Percentiles rank a stretch among this genome's conserved stretches.
Evolutionary conservation across 495 filamentous ascomycete genomes (phyloP).

Genomic region (Cercophora samala): DNA sequence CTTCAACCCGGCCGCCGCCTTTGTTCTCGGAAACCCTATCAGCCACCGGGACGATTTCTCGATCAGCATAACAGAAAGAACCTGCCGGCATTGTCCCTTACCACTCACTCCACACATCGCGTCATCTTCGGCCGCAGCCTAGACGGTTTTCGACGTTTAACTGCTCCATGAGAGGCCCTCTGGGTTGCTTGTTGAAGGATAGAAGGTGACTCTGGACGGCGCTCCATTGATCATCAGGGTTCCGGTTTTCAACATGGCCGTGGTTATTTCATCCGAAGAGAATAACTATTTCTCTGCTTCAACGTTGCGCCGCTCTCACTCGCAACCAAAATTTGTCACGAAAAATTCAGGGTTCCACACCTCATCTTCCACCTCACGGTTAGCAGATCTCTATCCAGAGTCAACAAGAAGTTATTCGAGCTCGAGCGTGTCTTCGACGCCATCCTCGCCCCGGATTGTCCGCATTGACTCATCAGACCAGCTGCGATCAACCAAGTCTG

Average conservation of each 20-base stretch:
- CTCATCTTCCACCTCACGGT: slow-evolving; percentile 42
- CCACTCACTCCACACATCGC: background rate
- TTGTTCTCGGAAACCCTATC: slow-evolving; percentile 22
- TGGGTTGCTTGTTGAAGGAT: slow-evolving; percentile 27
- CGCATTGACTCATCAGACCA: slow-evolving; percentile 39
- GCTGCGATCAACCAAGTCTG: slow-evolving; percentile 55
- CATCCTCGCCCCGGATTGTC: slow-evolving; percentile 41
- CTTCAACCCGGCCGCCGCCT: slow-evolving; percentile 23
- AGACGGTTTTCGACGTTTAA: background rate
- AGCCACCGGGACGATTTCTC: slow-evolving; percentile 18
- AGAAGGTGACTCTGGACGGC: slow-evolving; percentile 31
- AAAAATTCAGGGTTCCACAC: slow-evolving; percentile 38
- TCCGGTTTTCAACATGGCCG: slow-evolving; percentile 39
- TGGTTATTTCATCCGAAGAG: slow-evolving; percentile 46
- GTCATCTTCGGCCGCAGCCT: background rate
- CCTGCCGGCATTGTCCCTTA: background rate
- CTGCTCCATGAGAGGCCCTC: slow-evolving; percentile 27
- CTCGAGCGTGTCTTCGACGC: slow-evolving; percentile 50
- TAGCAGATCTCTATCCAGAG: slow-evolving; percentile 39
- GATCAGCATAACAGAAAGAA: slow-evolving; percentile 15
- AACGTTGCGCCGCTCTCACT: slow-evolving; percentile 46
- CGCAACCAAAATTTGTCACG: slow-evolving; percentile 44
- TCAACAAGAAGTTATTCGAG: slow-evolving; percentile 31
- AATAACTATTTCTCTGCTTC: slow-evolving; percentile 43
- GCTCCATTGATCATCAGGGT: slow-evolving; percentile 22